Evolutionary conservation across 495 filamentous ascomycete genomes (phyloP).

Genomic region (Cladorrhinum samala): DNA sequence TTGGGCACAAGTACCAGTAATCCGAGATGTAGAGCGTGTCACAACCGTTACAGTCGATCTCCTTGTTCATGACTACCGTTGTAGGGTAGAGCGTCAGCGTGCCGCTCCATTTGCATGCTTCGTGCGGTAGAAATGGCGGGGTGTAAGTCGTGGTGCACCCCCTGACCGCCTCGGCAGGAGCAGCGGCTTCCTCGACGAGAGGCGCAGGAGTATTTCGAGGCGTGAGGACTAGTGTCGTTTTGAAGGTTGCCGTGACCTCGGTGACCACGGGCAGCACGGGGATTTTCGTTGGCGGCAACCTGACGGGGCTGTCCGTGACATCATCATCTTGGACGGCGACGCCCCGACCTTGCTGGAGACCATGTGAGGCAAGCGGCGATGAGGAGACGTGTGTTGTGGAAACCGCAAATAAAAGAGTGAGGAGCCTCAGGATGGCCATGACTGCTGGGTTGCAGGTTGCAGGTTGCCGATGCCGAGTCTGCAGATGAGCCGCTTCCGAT

Average conservation of each 20-base stretch:
- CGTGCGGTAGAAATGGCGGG: background rate
- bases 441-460: slow-evolving; percentile 4
- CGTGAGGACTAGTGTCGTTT: background rate
- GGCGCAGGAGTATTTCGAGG: background rate
- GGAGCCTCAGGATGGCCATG: slow-evolving; percentile 15
- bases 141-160: slow-evolving; percentile 27
- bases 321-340: background rate
- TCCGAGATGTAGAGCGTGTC: slow-evolving; percentile 11
- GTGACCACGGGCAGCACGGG: background rate
- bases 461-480: slow-evolving; percentile 14
- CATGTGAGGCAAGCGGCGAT: slow-evolving; percentile 9
- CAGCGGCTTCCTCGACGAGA: background rate
- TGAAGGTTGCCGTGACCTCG: background rate
- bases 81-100: slow-evolving; percentile 23
- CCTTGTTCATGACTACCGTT: slow-evolving; percentile 16
- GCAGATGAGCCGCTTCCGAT: slow-evolving; percentile 16
- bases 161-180: background rate
- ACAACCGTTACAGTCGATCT: slow-evolving; percentile 31
- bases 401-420: slow-evolving; percentile 14
- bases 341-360: slow-evolving; percentile 1
- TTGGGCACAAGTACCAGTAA: slow-evolving; percentile 23
- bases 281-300: background rate
- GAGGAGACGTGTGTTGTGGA: slow-evolving; percentile 9
- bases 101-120: slow-evolving; percentile 26
- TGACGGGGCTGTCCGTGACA: background rate